Evolutionary conservation across 768 basidiomycete species (phyloP), one percentile per base, ranked within the genome.

Genomic region (Naganishia kalamii): DNA sequence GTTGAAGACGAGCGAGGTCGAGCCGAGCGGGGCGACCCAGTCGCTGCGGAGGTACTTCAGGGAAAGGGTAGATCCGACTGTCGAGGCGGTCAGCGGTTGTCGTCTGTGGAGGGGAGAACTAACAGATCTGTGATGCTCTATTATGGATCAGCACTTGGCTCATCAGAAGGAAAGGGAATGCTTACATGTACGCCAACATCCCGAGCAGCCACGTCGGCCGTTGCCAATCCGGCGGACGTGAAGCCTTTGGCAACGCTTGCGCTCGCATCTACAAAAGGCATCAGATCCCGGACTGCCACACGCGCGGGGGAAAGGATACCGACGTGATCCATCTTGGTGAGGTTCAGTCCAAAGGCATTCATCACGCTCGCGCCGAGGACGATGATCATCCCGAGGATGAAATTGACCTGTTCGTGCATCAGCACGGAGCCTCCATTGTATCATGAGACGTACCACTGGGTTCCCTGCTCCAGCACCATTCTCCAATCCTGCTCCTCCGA

Each of bases 21-120:
- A 91, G 15, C 94, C 93, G 4, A 98, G 83, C 1, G 93, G 93
- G 1, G 94, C 94, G 63, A 98, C 93, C 77, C 96, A 97, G 85
- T 94, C 90, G 85, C 78, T 72, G 7, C 77, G 73, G 30, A 17
- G 63, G 63, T 66, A 73, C 7, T 63, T 57, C 3, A 78, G 66
- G 11, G 73, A 74, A n/a, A 79, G 48, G 2, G 65, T 67, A 43
- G 65, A 76, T 65, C 59, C 62, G 59, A 73, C 61, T 50, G 40
- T 12, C 15, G 23, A 37, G 8, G 3, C 8, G 19, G 44, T 15
- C 29, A 48, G 41, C 69, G 46, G 47, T 17, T 17, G 73, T 86
- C 83, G 92, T 88, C 75, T 90, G 86, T 35, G 37, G 91, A 90
- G 71, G 92, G 86, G 73, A 92, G 81, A 23, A 69, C 72, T 67